Conservation (phyloP, 305 asterid species). For the Rubia peregrina region DNA sequence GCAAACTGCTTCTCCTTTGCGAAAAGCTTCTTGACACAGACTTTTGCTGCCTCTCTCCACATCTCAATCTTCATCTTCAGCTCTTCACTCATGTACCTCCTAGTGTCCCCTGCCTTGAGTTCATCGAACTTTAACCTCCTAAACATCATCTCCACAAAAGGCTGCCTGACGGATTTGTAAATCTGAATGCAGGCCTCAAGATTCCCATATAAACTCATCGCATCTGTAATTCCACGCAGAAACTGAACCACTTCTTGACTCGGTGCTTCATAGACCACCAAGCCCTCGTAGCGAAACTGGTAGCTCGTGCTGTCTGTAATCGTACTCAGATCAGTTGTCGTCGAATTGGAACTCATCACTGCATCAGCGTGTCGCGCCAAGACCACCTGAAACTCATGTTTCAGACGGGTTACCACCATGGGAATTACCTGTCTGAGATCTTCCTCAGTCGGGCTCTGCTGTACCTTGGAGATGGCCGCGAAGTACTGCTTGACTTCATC, state of each 20-base stretch:
- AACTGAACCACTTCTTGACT: slow-evolving; percentile 25
- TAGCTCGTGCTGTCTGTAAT: slow-evolving; percentile 40
- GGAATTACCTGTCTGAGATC: slow-evolving; percentile 24
- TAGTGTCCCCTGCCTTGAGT: slow-evolving; percentile 22
- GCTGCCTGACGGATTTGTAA: slow-evolving; percentile 31
- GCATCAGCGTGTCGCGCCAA: slow-evolving; percentile 31
- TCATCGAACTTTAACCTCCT: slow-evolving; percentile 38
- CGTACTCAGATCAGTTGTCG: slow-evolving; percentile 32
- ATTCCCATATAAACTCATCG: slow-evolving; percentile 31
- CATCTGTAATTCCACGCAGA: slow-evolving; percentile 30
- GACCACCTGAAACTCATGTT: slow-evolving; percentile 37
- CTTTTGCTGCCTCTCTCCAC: slow-evolving; percentile 46
- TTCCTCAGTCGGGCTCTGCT: slow-evolving; percentile 17
- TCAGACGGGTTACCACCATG: slow-evolving; percentile 38
- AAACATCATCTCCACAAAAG: slow-evolving; percentile 22
- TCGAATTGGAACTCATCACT: slow-evolving; percentile 28
- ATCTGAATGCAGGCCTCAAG: slow-evolving; percentile 26
- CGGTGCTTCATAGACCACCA: slow-evolving; percentile 22
- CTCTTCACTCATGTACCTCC: slow-evolving; percentile 24
- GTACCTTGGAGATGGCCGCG: slow-evolving; percentile 44
- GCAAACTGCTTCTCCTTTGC: slow-evolving; percentile 40
- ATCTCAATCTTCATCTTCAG: slow-evolving; percentile 40
- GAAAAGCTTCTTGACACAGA: slow-evolving; percentile 36
- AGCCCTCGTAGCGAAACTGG: slow-evolving; percentile 36
- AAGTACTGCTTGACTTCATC: slow-evolving; percentile 33